These are phyloP conservation scores for Schwanniomyces polymorphus DNA, from an alignment of 805 yeast genomes.

Conservation along the genomic window DNA sequence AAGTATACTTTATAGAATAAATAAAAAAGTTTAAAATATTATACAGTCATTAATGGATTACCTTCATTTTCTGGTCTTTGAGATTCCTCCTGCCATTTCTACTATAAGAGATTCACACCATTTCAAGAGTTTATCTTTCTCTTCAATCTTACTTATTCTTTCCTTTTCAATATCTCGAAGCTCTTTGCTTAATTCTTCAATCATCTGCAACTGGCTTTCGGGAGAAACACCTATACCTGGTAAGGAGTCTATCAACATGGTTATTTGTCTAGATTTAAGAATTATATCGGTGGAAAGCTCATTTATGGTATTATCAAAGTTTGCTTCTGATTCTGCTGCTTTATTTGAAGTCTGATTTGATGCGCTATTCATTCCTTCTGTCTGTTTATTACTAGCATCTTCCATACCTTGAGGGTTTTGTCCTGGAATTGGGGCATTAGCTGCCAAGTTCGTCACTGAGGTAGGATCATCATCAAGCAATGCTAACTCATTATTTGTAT, in stretches of 20 bases:
- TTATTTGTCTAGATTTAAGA: constrained; percentile 81
- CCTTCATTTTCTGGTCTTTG: constrained; percentile 28
- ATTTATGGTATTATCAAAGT: constrained; percentile 50
- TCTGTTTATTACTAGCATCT: constrained; percentile 13
- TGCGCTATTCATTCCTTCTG: constrained; percentile 13
- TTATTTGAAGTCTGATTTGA: constrained; percentile 15
- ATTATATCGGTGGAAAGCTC: constrained; percentile 86
- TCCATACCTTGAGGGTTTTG: constrained; percentile 10
- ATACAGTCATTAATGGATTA: background rate
- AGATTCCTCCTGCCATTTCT: constrained; percentile 56
- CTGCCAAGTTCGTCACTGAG: constrained; percentile 63
- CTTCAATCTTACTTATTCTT: constrained; percentile 54
- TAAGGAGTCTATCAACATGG: constrained; percentile 78
- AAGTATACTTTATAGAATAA: background rate
- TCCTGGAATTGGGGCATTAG: constrained; percentile 52
- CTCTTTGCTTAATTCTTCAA: constrained; percentile 62
- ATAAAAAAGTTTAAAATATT: background rate
- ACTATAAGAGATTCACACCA: constrained; percentile 68
- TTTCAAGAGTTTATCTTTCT: constrained; percentile 61
- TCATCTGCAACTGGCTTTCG: constrained; percentile 64
- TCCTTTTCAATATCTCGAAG: constrained; percentile 59
- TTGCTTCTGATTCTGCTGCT: constrained; percentile 14
- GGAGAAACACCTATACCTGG: constrained; percentile 93
- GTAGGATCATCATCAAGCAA: constrained; percentile 64
- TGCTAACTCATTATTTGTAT: constrained; percentile 36